Conservation (phyloP, 225 moss, liverwort and hornwort species). For the Sphagnum contortum region DNA sequence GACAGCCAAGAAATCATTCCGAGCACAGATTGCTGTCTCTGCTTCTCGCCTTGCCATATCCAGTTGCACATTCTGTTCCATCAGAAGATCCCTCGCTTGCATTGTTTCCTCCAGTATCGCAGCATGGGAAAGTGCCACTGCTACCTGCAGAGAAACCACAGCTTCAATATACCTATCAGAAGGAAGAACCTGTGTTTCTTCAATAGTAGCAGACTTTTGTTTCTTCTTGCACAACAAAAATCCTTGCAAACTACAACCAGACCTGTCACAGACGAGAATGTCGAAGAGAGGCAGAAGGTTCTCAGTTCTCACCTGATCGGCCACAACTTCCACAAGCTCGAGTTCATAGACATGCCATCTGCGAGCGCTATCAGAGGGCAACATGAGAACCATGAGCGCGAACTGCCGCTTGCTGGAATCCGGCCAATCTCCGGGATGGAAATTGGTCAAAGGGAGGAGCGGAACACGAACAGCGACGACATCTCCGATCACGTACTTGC, state of each 20-base stretch:
- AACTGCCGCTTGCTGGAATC: background rate
- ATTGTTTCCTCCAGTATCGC: conserved; percentile 1
- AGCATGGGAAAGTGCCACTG: conserved; percentile 5
- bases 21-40: conserved; percentile 6
- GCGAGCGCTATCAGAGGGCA: conserved; percentile 4
- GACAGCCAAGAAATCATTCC: conserved; percentile 3
- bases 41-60: conserved; percentile 3
- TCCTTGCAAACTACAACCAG: too few relatives aligned
- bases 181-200: background rate
- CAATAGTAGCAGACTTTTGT: too few relatives aligned
- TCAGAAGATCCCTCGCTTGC: conserved; percentile 1
- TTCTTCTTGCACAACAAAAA: too few relatives aligned
- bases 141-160: background rate
- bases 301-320: background rate
- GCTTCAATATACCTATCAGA: background rate
- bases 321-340: conserved; percentile 5
- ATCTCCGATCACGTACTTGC: conserved; percentile 5
- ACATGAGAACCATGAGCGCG: conserved; percentile 6
- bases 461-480: conserved; percentile 4
- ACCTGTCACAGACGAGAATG: too few relatives aligned
- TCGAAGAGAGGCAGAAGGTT: too few relatives aligned
- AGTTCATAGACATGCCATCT: conserved; percentile 5
- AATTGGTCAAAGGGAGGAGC: background rate
- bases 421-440: conserved; percentile 2
- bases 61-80: conserved; percentile 5